phyloP scores from a whole-genome alignment of 176 grass and related monocot genomes.

The Lolium perenne region DNA sequence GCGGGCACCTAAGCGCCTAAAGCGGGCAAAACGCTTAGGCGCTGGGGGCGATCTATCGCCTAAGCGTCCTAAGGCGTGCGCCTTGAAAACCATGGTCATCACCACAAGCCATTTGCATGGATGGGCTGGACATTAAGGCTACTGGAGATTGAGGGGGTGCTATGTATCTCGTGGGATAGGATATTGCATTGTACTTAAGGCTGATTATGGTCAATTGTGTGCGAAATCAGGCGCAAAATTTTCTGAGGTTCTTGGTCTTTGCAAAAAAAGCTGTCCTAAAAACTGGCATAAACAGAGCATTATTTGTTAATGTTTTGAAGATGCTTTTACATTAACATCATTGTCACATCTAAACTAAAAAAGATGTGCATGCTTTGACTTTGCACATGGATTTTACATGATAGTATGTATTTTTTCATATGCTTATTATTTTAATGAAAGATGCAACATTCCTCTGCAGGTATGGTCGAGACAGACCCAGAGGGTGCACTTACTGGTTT shows the following conservation, averaged over 20 bases:
- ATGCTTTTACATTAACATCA: background rate
- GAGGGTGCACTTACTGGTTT: slow-evolving; percentile 95
- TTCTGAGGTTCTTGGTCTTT: background rate
- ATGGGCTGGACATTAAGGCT: background rate
- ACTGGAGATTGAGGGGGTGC: background rate
- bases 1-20: too few relatives aligned
- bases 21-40: too few relatives aligned
- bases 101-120: background rate
- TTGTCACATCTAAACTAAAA: background rate
- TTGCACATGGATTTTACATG: background rate
- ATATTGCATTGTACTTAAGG: background rate
- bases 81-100: too few relatives aligned
- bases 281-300: background rate
- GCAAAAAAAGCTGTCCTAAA: background rate
- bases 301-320: background rate
- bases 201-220: background rate
- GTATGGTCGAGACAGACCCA: slow-evolving; percentile 93
- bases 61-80: too few relatives aligned
- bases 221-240: background rate
- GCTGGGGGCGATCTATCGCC: too few relatives aligned
- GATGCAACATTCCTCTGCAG: slow-evolving; percentile 51
- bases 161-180: background rate
- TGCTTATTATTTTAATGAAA: background rate
- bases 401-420: background rate
- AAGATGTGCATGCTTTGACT: background rate